Conservation (phyloP, 306 rosid genomes). For the Corylus avellana region DNA sequence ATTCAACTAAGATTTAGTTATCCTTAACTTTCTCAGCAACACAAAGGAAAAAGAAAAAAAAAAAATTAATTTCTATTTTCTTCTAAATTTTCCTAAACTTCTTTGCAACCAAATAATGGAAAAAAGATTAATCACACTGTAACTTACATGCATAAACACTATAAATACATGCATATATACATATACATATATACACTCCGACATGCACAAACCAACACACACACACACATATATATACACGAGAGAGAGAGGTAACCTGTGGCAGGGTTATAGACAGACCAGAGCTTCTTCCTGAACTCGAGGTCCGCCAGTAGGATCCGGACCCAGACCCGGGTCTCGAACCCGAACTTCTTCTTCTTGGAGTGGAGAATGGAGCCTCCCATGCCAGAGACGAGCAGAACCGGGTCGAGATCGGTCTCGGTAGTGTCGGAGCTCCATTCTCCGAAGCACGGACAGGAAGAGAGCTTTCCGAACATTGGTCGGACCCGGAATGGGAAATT, state of each 20-base stretch:
- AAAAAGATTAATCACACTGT: background rate
- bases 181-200: too few relatives aligned
- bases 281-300: constrained; percentile 68
- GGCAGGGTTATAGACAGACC: constrained; percentile 76
- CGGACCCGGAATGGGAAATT: background rate
- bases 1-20: background rate
- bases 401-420: constrained; percentile 63
- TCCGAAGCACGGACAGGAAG: constrained; percentile 54
- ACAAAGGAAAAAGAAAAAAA: background rate
- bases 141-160: background rate
- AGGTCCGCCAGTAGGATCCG: constrained; percentile 75
- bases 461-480: constrained; percentile 38
- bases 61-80: background rate
- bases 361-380: constrained; percentile 88
- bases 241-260: constrained; percentile 52
- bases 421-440: constrained; percentile 27
- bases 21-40: background rate
- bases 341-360: constrained; percentile 58
- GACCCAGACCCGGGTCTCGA: constrained; percentile 84
- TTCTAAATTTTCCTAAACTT: background rate
- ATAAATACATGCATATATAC: background rate
- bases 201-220: background rate
- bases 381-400: constrained; percentile 76
- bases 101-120: background rate
- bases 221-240: background rate